These are phyloP conservation scores for Hemileia vastatrix DNA, from an alignment of 1,284 basidiomycete species.

Conservation along the genomic window DNA sequence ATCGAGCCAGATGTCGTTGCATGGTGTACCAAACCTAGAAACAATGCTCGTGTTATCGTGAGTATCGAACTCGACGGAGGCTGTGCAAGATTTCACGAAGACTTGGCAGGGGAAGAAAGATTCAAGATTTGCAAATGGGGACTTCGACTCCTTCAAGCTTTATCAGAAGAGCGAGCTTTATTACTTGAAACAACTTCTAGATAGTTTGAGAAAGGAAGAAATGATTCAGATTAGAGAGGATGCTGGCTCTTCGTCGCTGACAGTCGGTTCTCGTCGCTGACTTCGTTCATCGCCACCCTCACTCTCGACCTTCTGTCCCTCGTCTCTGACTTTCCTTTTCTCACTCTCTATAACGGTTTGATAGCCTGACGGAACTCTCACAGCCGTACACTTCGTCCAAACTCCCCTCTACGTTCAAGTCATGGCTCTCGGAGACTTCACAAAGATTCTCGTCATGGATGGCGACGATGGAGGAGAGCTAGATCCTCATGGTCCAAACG, in stretches of 20 bases:
- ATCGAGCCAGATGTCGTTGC: constrained; percentile 60
- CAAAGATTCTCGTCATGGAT: constrained; percentile 44
- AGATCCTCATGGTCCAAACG: constrained; percentile 49
- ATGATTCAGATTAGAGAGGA: no score
- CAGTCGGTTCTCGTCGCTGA: no score
- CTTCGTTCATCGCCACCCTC: no score
- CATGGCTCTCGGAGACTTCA: constrained; percentile 47
- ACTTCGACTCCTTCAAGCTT: no score
- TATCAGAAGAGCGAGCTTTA: no score
- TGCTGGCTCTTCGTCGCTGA: no score
- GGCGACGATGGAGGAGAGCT: constrained; percentile 49
- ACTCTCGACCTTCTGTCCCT: neutral
- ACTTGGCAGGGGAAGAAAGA: no score
- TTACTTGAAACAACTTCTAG: no score
- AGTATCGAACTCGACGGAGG: neutral
- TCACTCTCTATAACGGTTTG: neutral
- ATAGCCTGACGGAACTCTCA: constrained; percentile 48
- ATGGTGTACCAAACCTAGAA: constrained; percentile 56
- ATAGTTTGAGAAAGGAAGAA: no score
- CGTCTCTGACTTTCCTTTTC: neutral
- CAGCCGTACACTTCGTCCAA: constrained; percentile 49
- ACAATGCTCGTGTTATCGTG: constrained; percentile 42
- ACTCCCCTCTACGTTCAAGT: constrained; percentile 49
- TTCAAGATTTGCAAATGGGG: no score
- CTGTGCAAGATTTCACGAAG: no score